phyloP scores from a whole-genome alignment of 2,329 filamentous ascomycete species.

The Juglanconis juglandina region DNA sequence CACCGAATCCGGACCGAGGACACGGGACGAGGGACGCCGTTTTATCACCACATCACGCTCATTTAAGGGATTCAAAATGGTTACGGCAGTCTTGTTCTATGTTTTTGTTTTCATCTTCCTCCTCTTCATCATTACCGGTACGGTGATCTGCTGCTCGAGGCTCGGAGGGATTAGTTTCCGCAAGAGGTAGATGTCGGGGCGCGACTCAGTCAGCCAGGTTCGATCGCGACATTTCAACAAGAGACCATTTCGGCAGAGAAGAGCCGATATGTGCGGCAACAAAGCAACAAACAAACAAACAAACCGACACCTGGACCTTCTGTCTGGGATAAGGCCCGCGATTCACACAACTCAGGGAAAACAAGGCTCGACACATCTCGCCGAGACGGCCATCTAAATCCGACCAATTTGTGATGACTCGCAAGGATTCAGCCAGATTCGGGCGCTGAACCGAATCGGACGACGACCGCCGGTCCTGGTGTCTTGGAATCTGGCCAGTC shows the following conservation, averaged over 20 bases:
- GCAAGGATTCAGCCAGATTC: no score
- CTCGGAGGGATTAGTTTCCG: conserved; percentile 10
- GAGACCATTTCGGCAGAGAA: not conserved
- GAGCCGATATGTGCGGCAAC: no score
- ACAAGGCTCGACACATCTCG: no score
- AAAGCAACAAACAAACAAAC: no score
- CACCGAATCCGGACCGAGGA: not conserved
- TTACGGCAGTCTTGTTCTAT: conserved; percentile 6
- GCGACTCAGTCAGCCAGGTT: not conserved
- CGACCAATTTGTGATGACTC: no score
- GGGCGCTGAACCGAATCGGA: no score
- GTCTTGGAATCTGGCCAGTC: no score
- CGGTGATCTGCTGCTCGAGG: conserved; percentile 3
- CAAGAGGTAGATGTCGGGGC: not conserved
- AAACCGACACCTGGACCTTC: no score
- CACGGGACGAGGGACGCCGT: not conserved
- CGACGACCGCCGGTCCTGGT: no score
- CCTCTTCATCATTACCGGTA: not conserved
- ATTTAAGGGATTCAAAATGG: conserved; percentile 1
- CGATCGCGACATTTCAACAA: not conserved
- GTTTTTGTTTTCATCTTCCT: conserved; percentile 9
- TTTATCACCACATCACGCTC: not conserved
- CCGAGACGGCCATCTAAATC: no score
- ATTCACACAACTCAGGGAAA: no score
- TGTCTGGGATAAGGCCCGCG: no score